These are phyloP conservation scores for Pseudozyma sp. DNA, from an alignment of 1,284 basidiomycete genomes.

Conservation along the genomic window DNA sequence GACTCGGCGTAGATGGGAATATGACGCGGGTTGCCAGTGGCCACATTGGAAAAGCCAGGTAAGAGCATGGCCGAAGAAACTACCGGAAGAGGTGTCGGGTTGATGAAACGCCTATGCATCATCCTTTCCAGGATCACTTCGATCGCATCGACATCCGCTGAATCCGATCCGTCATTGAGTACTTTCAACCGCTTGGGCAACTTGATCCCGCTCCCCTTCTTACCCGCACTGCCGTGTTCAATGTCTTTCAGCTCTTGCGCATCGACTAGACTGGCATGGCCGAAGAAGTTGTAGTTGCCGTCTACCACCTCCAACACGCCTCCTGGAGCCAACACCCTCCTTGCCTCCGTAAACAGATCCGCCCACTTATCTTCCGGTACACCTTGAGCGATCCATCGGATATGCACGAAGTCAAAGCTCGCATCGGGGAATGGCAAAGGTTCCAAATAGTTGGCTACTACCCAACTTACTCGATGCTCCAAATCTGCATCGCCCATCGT, in stretches of 20 bases:
- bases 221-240: conserved; percentile 24
- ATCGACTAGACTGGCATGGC: conserved; percentile 43
- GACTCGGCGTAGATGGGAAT: conserved; percentile 52
- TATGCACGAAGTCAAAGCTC: conserved; percentile 60
- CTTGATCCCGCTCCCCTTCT: conserved; percentile 17
- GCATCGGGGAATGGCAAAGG: conserved; percentile 57
- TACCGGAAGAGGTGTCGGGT: conserved; percentile 38
- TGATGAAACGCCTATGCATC: conserved; percentile 54
- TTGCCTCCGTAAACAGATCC: conserved; percentile 39
- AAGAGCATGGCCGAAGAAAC: conserved; percentile 43
- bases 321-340: conserved; percentile 51
- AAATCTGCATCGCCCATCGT: conserved; percentile 44
- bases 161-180: conserved; percentile 24
- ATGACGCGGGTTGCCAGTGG: conserved; percentile 47
- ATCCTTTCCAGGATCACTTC: conserved; percentile 46
- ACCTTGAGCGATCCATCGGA: conserved; percentile 40
- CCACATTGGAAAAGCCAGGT: conserved; percentile 40
- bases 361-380: conserved; percentile 57
- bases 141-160: conserved; percentile 41
- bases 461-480: conserved; percentile 54
- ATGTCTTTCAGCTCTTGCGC: conserved; percentile 41
- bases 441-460: conserved; percentile 59
- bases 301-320: conserved; percentile 55
- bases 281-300: conserved; percentile 50
- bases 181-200: conserved; percentile 40